Evolutionary conservation across 106 monocot species (phyloP).

Genomic region (Dendrobium nobile): DNA sequence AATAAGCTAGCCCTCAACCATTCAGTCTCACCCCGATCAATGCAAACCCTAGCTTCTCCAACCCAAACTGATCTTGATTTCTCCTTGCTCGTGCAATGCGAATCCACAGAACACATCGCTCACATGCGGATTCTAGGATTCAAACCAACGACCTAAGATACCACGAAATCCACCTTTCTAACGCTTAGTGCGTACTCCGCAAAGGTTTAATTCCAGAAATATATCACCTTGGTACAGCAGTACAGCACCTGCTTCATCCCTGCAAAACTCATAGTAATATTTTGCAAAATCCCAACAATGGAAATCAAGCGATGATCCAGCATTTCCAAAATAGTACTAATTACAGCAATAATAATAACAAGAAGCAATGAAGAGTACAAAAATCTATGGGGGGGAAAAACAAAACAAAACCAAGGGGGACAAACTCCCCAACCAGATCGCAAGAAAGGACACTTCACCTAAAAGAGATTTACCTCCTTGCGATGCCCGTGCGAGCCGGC

Average conservation of each 20-base stretch:
- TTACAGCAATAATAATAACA: not conserved
- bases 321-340: not conserved
- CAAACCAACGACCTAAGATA: too few species aligned
- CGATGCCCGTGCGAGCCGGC: constrained; percentile 34
- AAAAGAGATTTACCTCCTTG: constrained; percentile 28
- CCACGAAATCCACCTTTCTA: too few species aligned
- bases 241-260: not conserved
- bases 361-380: not conserved
- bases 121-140: too few species aligned
- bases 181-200: too few species aligned
- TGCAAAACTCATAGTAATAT: not conserved
- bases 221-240: not conserved
- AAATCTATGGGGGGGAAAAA: not conserved
- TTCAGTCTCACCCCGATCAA: too few species aligned
- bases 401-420: not conserved
- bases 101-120: too few species aligned
- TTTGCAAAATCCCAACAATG: not conserved
- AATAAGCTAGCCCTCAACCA: too few species aligned
- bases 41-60: too few species aligned
- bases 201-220: not conserved
- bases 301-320: not conserved
- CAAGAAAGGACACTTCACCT: not conserved
- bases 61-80: too few species aligned
- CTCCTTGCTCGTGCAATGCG: too few species aligned
- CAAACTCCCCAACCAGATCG: not conserved